Evolutionary conservation across 805 yeast species (phyloP).

Genomic region (Torulaspora microellipsoides): DNA sequence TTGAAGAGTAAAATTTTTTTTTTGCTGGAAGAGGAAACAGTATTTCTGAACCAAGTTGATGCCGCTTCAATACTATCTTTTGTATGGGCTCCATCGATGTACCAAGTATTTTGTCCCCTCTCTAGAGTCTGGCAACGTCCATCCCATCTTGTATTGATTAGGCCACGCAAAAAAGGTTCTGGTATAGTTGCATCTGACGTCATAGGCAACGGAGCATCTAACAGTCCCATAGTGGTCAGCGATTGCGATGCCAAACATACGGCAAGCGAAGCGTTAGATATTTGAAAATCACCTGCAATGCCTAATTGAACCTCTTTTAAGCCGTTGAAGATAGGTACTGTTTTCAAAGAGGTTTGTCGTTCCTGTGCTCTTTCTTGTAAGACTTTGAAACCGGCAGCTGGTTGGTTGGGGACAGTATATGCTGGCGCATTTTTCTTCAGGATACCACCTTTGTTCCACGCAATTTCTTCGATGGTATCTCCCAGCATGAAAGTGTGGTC

Average conservation of each 20-base stretch:
- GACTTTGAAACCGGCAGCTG: slow-evolving; percentile 49
- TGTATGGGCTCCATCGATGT: slow-evolving; percentile 94
- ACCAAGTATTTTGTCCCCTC: slow-evolving; percentile 59
- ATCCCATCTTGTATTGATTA: slow-evolving; percentile 77
- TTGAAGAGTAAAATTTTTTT: slow-evolving; percentile 70
- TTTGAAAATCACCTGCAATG: slow-evolving; percentile 80
- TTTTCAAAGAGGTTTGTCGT: slow-evolving; percentile 45
- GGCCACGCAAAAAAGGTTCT: slow-evolving; percentile 50
- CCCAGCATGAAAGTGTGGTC: slow-evolving; percentile 91
- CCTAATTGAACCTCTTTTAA: slow-evolving; percentile 49
- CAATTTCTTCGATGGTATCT: slow-evolving; percentile 77
- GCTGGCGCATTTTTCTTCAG: slow-evolving; percentile 69
- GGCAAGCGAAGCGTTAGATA: slow-evolving; percentile 83
- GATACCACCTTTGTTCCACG: slow-evolving; percentile 96
- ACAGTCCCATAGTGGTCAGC: slow-evolving; percentile 46
- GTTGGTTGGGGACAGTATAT: slow-evolving; percentile 56
- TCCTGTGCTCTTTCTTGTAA: slow-evolving; percentile 67
- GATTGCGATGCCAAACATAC: slow-evolving; percentile 62
- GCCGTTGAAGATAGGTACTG: slow-evolving; percentile 46
- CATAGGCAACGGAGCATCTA: slow-evolving; percentile 20
- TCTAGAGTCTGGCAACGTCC: slow-evolving; percentile 82
- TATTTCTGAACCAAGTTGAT: slow-evolving; percentile 63
- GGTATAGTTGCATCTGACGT: slow-evolving; percentile 37
- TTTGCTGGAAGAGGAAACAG: slow-evolving; percentile 13
- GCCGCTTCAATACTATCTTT: slow-evolving; percentile 82